Percentiles rank a stretch among this genome's conserved stretches.
Evolutionary conservation across 2,329 filamentous ascomycete genomes (phyloP).

Genomic region (Apiospora hydei): DNA sequence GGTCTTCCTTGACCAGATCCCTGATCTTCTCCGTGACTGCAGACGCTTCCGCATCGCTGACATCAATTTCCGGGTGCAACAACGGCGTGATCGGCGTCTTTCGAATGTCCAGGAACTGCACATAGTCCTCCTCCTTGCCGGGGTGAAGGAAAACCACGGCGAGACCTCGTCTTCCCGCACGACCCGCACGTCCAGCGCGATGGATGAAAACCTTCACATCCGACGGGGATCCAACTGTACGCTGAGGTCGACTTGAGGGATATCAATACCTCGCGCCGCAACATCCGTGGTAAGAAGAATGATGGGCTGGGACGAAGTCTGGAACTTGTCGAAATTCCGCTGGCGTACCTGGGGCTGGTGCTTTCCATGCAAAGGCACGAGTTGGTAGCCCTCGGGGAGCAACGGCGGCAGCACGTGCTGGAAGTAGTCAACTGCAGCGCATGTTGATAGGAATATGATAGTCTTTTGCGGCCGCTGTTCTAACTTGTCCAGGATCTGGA

Average conservation of each 20-base stretch:
- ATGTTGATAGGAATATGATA: constrained; percentile 93
- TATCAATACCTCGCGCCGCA: constrained; percentile 88
- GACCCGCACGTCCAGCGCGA: constrained; percentile 85
- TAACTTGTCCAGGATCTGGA: constrained; percentile 72
- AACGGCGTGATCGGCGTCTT: constrained; percentile 82
- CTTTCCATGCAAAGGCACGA: constrained; percentile 91
- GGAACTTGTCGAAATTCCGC: constrained; percentile 85
- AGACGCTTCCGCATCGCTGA: constrained; percentile 68
- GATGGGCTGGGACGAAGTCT: constrained; percentile 75
- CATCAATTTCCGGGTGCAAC: constrained; percentile 59
- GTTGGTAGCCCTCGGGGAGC: constrained; percentile 70
- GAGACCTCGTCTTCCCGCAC: constrained; percentile 85
- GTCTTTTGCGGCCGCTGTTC: constrained; percentile 81
- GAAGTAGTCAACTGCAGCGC: constrained; percentile 94
- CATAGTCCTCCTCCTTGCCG: constrained; percentile 87
- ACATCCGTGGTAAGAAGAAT: constrained; percentile 93
- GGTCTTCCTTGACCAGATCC: constrained; percentile 57
- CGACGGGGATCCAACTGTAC: constrained; percentile 84
- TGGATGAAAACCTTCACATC: constrained; percentile 97
- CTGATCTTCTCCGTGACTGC: constrained; percentile 67
- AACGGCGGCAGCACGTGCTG: constrained; percentile 78
- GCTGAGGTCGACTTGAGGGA: constrained; percentile 89
- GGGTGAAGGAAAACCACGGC: constrained; percentile 87
- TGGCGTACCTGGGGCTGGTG: constrained; percentile 86
- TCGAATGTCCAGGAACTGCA: constrained; percentile 84